phyloP scores from a whole-genome alignment of 495 filamentous ascomycete species.

The Melanomma pulvis-pyrius region DNA sequence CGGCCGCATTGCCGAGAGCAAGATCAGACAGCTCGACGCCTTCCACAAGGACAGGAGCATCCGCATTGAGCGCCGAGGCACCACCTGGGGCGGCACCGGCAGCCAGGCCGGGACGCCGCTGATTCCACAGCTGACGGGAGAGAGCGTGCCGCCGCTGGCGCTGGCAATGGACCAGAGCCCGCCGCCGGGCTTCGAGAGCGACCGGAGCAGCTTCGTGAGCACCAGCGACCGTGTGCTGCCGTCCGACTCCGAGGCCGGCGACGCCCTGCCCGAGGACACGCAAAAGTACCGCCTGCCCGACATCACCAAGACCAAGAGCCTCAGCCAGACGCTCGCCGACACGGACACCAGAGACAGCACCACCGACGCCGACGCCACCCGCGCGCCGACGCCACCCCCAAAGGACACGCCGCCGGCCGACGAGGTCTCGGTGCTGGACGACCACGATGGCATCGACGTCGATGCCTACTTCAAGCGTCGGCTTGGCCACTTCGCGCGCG shows the following conservation, averaged over 20 bases:
- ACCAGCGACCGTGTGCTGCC: conserved; percentile 42
- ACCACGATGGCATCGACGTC: conserved; percentile 48
- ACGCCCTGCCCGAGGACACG: conserved; percentile 59
- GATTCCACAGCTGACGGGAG: conserved; percentile 47
- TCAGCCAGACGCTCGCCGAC: conserved; percentile 41
- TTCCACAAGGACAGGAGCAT: conserved; percentile 39
- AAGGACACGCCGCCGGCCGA: conserved; percentile 52
- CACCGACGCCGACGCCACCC: background rate
- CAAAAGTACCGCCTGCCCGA: conserved; percentile 68
- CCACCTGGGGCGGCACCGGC: conserved; percentile 35
- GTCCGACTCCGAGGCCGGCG: conserved; percentile 47
- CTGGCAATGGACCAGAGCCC: conserved; percentile 38
- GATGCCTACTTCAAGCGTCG: conserved; percentile 57
- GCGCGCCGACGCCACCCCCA: conserved; percentile 40
- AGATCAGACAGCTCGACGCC: conserved; percentile 57
- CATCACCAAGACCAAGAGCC: conserved; percentile 63
- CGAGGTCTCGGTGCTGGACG: conserved; percentile 46
- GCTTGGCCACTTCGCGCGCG: conserved; percentile 48
- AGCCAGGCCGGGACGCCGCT: conserved; percentile 36
- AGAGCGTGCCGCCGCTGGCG: conserved; percentile 42
- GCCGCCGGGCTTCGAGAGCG: conserved; percentile 42
- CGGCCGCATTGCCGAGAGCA: conserved; percentile 74
- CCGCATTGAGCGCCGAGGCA: conserved; percentile 36
- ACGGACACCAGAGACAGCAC: conserved; percentile 1
- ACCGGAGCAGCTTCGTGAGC: conserved; percentile 44